Conservation (phyloP, 495 filamentous ascomycete genomes). For the Penicillium goetzii region DNA sequence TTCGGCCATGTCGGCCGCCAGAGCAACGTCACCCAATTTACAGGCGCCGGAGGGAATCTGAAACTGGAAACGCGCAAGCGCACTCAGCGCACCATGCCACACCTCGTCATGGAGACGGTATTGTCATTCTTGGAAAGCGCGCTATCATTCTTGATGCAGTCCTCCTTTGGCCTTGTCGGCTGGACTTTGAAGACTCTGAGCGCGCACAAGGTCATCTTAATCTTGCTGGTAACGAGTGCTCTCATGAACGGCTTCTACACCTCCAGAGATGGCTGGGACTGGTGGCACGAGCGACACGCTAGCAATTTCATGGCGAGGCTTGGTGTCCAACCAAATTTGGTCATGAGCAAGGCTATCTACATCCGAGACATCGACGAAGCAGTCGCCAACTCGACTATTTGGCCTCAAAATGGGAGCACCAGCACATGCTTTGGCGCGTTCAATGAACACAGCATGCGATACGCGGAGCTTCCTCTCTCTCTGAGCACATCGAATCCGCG, state of each 20-base stretch:
- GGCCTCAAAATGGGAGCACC: constrained; percentile 37
- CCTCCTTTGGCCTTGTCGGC: constrained; percentile 63
- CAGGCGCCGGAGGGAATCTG: constrained; percentile 43
- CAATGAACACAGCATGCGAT: constrained; percentile 43
- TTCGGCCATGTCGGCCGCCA: constrained; percentile 86
- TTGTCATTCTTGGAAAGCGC: constrained; percentile 70
- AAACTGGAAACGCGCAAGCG: constrained; percentile 56
- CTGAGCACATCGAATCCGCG: constrained; percentile 40
- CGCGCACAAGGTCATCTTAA: constrained; percentile 75
- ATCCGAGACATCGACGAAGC: constrained; percentile 79
- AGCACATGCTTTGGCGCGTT: constrained; percentile 53
- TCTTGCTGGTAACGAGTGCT: constrained; percentile 66
- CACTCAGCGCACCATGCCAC: constrained; percentile 65
- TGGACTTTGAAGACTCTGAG: constrained; percentile 69
- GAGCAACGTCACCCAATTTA: constrained; percentile 66
- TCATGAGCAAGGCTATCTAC: constrained; percentile 86
- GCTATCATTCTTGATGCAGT: constrained; percentile 72
- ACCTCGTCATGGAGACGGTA: constrained; percentile 70
- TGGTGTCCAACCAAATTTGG: constrained; percentile 74
- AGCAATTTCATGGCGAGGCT: constrained; percentile 76
- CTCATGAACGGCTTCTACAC: constrained; percentile 73
- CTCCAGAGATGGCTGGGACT: constrained; percentile 65
- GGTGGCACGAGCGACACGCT: constrained; percentile 86
- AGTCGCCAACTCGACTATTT: constrained; percentile 49
- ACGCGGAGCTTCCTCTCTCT: constrained; percentile 34